phyloP scores from a whole-genome alignment of 345 rosid species.

The Populus ilicifolia region DNA sequence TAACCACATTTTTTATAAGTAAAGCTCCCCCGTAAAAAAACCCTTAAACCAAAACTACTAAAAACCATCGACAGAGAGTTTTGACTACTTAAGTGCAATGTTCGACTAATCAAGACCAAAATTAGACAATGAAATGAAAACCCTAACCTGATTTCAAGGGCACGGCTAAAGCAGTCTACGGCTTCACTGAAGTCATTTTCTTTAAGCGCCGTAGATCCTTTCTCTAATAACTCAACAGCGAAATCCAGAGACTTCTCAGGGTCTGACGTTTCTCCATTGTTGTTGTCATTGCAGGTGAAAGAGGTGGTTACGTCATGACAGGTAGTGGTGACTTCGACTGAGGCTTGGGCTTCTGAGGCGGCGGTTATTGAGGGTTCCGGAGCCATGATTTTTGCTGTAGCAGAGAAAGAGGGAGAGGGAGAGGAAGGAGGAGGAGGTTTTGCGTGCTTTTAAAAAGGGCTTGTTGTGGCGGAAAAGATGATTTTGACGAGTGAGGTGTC shows the following conservation, averaged over 20 bases:
- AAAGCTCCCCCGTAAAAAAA: neutral
- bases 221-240: constrained; percentile 60
- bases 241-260: constrained; percentile 56
- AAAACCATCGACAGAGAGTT: neutral
- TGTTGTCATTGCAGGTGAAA: constrained; percentile 53
- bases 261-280: constrained; percentile 44
- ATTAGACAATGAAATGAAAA: neutral
- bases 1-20: neutral
- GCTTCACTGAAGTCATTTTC: constrained; percentile 69
- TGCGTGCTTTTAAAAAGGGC: neutral
- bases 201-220: constrained; percentile 53
- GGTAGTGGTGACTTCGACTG: constrained; percentile 18
- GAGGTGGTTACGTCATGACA: constrained; percentile 46
- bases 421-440: neutral
- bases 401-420: neutral
- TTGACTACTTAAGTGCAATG: neutral
- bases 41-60: neutral
- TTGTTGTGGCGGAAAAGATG: neutral
- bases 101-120: neutral
- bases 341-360: constrained; percentile 5
- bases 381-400: neutral
- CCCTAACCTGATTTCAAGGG: constrained; percentile 80
- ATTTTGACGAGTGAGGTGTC: too few species aligned
- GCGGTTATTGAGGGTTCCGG: constrained; percentile 10
- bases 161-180: constrained; percentile 87